A percentile compares a stretch with the other conserved stretches of the same genome.
Evolutionary conservation across 768 basidiomycete species (phyloP).

Genomic region (Hysterangium stoloniferum): DNA sequence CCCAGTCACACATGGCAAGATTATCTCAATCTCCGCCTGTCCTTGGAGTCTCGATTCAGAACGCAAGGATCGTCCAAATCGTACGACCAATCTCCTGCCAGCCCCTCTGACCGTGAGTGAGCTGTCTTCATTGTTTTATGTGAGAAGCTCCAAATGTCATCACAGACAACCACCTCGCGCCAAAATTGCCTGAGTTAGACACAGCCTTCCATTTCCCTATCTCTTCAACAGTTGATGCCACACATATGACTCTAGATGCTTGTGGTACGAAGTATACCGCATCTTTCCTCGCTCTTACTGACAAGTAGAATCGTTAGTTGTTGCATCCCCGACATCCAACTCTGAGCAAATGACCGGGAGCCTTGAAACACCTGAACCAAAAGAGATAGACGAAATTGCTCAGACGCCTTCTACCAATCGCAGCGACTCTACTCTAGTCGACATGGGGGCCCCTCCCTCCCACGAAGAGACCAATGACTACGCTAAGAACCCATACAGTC

Average conservation of each 20-base stretch:
- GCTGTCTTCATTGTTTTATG: no score
- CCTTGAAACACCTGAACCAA: neutral
- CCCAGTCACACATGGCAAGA: constrained; percentile 11
- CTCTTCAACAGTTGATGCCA: neutral
- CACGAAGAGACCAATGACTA: neutral
- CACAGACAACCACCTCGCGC: neutral
- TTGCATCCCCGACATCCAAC: neutral
- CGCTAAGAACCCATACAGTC: neutral
- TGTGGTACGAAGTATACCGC: neutral
- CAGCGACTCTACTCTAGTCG: neutral
- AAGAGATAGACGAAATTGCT: no score
- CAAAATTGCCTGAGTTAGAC: neutral
- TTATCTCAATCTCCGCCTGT: constrained; percentile 6
- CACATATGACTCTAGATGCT: constrained; percentile 1
- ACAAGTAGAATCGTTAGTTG: neutral
- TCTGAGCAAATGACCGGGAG: neutral
- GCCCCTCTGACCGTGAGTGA: neutral
- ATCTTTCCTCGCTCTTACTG: neutral
- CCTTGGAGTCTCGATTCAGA: constrained; percentile 4
- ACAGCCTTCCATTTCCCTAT: neutral
- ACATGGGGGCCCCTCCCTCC: neutral
- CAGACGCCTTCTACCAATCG: neutral
- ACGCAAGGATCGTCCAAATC: neutral
- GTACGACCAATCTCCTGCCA: neutral
- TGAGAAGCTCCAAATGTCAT: no score